Conservation (phyloP, 2,329 filamentous ascomycete genomes). For the Epichloe typhina region DNA sequence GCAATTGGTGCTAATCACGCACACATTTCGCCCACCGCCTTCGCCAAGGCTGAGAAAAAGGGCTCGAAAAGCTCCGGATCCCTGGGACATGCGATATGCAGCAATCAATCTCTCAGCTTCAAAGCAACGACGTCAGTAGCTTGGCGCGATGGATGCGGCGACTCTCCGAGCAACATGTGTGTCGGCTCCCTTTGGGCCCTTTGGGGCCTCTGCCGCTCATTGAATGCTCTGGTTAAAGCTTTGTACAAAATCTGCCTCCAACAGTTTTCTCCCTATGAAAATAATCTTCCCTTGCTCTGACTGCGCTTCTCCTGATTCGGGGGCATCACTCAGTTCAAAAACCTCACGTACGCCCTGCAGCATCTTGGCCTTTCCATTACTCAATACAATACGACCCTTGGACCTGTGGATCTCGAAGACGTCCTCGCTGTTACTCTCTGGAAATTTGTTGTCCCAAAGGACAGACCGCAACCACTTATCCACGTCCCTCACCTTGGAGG, state of each 20-base stretch:
- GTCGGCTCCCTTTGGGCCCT: too few relatives aligned
- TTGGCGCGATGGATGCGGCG: background rate
- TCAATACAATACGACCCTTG: slow-evolving; percentile 64
- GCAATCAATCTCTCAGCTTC: background rate
- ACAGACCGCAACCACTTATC: slow-evolving; percentile 74
- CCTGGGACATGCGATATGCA: background rate
- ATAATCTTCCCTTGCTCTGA: slow-evolving; percentile 43
- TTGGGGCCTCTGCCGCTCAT: slow-evolving; percentile 2
- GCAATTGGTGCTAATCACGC: slow-evolving; percentile 16
- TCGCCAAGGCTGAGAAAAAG: slow-evolving; percentile 11
- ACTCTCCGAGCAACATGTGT: background rate
- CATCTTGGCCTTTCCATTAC: slow-evolving; percentile 55
- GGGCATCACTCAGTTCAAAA: slow-evolving; percentile 73
- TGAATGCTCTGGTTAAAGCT: slow-evolving; percentile 24
- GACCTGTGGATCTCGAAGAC: slow-evolving; percentile 73
- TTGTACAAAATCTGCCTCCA: slow-evolving; percentile 34
- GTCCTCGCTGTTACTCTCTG: slow-evolving; percentile 23
- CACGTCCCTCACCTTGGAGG: slow-evolving; percentile 45
- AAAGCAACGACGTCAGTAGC: background rate
- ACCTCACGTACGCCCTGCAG: slow-evolving; percentile 87
- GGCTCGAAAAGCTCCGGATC: background rate
- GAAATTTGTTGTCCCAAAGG: slow-evolving; percentile 66
- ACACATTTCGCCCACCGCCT: background rate
- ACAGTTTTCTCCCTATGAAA: slow-evolving; percentile 46
- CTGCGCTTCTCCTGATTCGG: slow-evolving; percentile 17